phyloP scores from a whole-genome alignment of 202 grass and related monocot genomes.

The Zoysia matrella region DNA sequence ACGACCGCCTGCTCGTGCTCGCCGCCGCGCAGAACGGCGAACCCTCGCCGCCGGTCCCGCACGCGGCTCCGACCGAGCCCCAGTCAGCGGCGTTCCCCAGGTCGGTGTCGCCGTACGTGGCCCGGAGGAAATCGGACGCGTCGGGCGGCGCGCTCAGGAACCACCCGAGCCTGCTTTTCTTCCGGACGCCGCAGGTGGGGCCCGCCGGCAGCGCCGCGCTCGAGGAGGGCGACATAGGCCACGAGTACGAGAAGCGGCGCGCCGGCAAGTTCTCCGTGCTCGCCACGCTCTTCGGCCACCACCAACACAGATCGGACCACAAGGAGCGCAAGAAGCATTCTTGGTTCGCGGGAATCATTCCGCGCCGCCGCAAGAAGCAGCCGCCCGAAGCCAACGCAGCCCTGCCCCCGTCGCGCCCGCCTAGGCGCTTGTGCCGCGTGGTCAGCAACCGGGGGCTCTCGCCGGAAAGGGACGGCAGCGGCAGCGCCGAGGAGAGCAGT shows the following conservation, averaged over 20 bases:
- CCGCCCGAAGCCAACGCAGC: not conserved
- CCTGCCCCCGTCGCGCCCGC: slow-evolving; percentile 22
- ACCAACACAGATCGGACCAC: too few species aligned
- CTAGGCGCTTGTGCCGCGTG: slow-evolving; percentile 44
- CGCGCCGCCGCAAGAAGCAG: slow-evolving; percentile 43
- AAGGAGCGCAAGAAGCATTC: slow-evolving; percentile 30
- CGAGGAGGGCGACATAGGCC: too few species aligned
- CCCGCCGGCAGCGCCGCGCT: too few species aligned
- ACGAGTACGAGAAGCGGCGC: too few species aligned
- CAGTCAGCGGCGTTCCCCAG: slow-evolving; percentile 42
- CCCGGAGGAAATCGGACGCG: slow-evolving; percentile 55
- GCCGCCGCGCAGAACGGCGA: slow-evolving; percentile 49
- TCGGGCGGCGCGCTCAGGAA: slow-evolving; percentile 6
- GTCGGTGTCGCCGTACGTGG: slow-evolving; percentile 61
- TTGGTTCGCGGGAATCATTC: slow-evolving; percentile 59
- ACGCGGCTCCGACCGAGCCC: not conserved
- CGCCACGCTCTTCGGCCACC: too few species aligned
- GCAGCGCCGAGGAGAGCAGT: slow-evolving; percentile 54
- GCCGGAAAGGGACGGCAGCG: slow-evolving; percentile 39
- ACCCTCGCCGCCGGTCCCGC: not conserved
- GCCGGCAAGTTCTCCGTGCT: too few species aligned
- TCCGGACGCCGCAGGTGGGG: too few species aligned
- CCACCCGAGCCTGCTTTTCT: slow-evolving; percentile 45
- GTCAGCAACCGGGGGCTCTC: slow-evolving; percentile 66
- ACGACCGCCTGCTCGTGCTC: slow-evolving; percentile 66